Base-by-base conservation (phyloP, 257 asterid species). In the Nicotiana attenuata region DNA sequence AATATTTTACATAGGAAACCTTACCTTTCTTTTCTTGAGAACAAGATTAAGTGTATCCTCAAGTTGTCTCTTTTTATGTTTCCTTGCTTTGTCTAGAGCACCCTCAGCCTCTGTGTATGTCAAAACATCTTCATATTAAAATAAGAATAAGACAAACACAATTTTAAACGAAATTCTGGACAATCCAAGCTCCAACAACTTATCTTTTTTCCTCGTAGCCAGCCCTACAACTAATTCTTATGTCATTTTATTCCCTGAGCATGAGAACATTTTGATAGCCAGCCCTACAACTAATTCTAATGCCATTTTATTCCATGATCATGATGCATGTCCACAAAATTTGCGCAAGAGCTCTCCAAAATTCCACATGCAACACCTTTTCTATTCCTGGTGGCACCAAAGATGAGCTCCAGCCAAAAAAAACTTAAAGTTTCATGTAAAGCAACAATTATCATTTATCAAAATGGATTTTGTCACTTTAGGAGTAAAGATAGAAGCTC, bases 11-110 rank as follows among this genome's bases (percentile, higher is more conserved):
- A 73, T 13, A 17, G 22, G 22, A 17, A 76, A 35, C 33, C 82
- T 84, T 84, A 94, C 99, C 99, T 92, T 96, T 84, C 97, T 89
- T 89, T 96, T 96, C 90, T 96, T 96, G 10, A 94, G 61, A 80
- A 94, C 99, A 52, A 96, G 97, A 89, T 94, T 92, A 61, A 96
- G 91, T 45, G 99, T 96, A 83, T 96, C 99, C 87, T 96, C 99
- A 80, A 96, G 97, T 83, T 96, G 99, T 81, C 99, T 89, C 90
- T 96, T 96, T 87, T 94, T 96, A 91, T 96, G 99, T 76, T 94
- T 96, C 86, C 99, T 92, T 38, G 99, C 99, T 92, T 96, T 96
- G 89, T 96, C 99, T 81, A 96, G 84, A 66, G 99, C 97, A 86
- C 99, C 99, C 86, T 96, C 99, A 78, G 99, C 98, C 92, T 96